Base-by-base conservation (phyloP, 2,329 filamentous ascomycete genomes). In the Botrytis deweyae region DNA sequence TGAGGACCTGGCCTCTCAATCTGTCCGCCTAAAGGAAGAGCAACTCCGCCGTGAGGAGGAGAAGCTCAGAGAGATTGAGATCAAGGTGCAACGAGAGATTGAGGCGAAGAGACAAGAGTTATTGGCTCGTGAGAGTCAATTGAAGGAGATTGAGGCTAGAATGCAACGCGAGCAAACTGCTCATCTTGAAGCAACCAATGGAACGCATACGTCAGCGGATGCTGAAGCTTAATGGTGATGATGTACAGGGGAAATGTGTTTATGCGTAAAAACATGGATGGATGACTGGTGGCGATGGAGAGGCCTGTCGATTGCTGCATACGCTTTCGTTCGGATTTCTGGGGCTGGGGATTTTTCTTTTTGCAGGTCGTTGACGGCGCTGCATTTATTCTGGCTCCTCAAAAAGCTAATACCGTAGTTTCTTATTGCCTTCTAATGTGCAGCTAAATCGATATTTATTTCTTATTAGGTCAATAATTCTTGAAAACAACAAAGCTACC, bases 21-120 rank as follows among this genome's bases (percentile, higher is more conserved):
- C 95, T 55, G 96, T 99, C 77, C 94, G 96, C 78, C 92, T 99
- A 84, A 99, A 99, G 94, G 96, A 99, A 84, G 96, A 99, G 86
- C 96, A 99, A 85, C 93, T 99, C 80, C 94, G 96, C 82, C 94
- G 96, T 81, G 96, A 99, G 85, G 96, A 99, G 87, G 96, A 99
- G 92, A 99, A 99, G 88, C 92, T 99, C 77, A 93, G 96, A 84
- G 96, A 99, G 87, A 98, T 99, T 83, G 96, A 99, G 84, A 88
- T 98, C 87, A 99, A 99, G 91, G 96, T 99, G 77, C 96, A 99
- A 87, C 93, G 96, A 83, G 96, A 99, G 86, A 99, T 99, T 87
- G 97, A 98, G 86, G 96, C 98, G 90, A 99, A 99, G 90, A 92
- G 96, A 86, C 96, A 99, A 87, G 96, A 99, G 86, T 89, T 99